Percentiles rank a stretch among this genome's conserved stretches.
phyloP scores from a whole-genome alignment of 352 stramenopile genomes.

The Phytopythium litorale region DNA sequence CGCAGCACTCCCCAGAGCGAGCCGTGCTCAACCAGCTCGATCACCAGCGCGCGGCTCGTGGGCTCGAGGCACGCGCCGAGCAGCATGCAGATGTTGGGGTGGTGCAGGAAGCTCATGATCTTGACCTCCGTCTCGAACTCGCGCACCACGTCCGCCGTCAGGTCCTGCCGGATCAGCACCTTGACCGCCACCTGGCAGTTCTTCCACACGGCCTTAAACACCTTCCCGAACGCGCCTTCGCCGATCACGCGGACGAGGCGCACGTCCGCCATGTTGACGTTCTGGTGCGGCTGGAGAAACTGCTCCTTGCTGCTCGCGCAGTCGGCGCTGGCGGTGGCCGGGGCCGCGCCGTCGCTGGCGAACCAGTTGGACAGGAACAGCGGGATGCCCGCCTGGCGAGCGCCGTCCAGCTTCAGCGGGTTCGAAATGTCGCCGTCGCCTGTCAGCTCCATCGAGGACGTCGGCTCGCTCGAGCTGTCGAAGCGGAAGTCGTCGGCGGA shows the following conservation, averaged over 20 bases:
- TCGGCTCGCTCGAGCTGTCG: conserved; percentile 21
- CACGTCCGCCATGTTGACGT: conserved; percentile 63
- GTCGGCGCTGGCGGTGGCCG: neutral
- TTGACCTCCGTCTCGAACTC: conserved; percentile 82
- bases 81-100: conserved; percentile 97
- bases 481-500: conserved; percentile 18
- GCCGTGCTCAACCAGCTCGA: conserved; percentile 91
- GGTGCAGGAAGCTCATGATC: conserved; percentile 89
- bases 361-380: conserved; percentile 56
- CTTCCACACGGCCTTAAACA: conserved; percentile 65
- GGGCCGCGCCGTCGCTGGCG: conserved; percentile 17
- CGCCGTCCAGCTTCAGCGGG: conserved; percentile 45
- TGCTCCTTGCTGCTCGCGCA: conserved; percentile 9
- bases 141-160: conserved; percentile 57
- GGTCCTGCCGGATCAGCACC: conserved; percentile 66
- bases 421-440: conserved; percentile 37
- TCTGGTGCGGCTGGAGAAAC: conserved; percentile 37
- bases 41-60: conserved; percentile 93
- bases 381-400: conserved; percentile 52
- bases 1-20: conserved; percentile 93
- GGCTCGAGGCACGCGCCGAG: conserved; percentile 93
- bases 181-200: conserved; percentile 64
- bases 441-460: conserved; percentile 28
- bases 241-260: conserved; percentile 54
- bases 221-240: conserved; percentile 77